Evolutionary conservation across 2,329 filamentous ascomycete species (phyloP), one percentile per base, ranked within the genome.

Genomic region (Cladorrhinum sp.): DNA sequence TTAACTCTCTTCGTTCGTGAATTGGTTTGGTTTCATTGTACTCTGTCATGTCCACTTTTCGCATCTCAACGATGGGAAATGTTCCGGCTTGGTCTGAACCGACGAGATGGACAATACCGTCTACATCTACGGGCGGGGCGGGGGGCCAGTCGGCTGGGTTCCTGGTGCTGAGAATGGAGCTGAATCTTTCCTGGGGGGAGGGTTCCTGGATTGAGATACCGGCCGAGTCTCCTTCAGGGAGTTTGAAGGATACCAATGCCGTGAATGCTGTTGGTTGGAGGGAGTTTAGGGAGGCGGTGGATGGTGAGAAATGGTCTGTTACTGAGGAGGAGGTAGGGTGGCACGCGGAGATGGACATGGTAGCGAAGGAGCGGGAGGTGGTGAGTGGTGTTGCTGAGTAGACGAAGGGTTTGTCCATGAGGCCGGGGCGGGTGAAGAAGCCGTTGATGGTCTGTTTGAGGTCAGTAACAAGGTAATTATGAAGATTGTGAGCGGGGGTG

Each of bases 211-310:
- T 66, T 6, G 75, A 70, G 29, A 76, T 69, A 2, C 75, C 73
- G 0, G 71, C 72, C 48, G 65, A 69, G 65, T 73, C 65, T 2
- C 71, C 62, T 48, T 74, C 71, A 2, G 76, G 69, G 5, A 75
- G 72, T 59, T 83, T 81, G 68, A 85, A 82, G 1, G 82, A 84
- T 38, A 79, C 75, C 7, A 85, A 69, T 45, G 79, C 80, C 10
- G 76, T 79, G 68, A 84, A 83, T 67, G 77, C 79, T 3, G 80
- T 74, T 2, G 75, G 72, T 1, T 75, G 75, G 0, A 79, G 70
- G 5, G 75, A 45, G 73, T 1, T 72, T 66, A 32, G 57, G 6
- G 2, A 75, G 74, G 55, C 83, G 81, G 2, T 72, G 70, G 1
- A 65, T 5, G 0, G 77, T 73, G 52, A 77, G 49, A 76, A 82